phyloP scores from a whole-genome alignment of 1,284 basidiomycete genomes.

The Microbotryum scabiosae region DNA sequence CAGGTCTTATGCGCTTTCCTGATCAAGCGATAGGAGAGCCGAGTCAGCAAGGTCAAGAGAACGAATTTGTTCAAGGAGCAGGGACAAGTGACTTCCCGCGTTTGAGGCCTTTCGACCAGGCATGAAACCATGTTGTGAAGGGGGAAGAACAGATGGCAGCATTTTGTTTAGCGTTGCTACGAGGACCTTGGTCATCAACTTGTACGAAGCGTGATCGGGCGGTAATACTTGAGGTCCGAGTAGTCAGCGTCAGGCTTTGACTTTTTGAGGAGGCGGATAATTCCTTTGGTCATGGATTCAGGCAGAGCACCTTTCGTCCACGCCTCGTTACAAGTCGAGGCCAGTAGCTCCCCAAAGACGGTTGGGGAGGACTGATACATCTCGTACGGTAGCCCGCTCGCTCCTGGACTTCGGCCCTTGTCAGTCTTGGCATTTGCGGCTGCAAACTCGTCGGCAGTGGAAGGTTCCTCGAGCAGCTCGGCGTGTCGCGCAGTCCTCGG shows the following conservation, averaged over 20 bases:
- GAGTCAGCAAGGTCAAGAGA: not conserved
- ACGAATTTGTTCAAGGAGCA: not conserved
- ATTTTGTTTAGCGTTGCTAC: not conserved
- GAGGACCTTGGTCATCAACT: not conserved
- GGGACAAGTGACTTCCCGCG: not conserved
- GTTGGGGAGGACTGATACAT: too few relatives aligned
- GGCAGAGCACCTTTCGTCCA: too few relatives aligned
- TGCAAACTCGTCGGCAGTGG: too few relatives aligned
- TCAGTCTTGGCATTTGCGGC: too few relatives aligned
- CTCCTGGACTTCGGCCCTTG: too few relatives aligned
- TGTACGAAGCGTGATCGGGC: conserved; percentile 5
- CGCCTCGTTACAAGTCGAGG: too few relatives aligned
- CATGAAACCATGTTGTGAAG: conserved; percentile 1
- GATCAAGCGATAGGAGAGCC: conserved; percentile 1
- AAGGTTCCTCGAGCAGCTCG: too few relatives aligned
- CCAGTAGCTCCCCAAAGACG: too few relatives aligned
- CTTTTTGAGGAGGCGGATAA: conserved; percentile 4
- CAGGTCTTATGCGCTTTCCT: not conserved
- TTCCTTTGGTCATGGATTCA: too few relatives aligned
- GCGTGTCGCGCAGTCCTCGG: too few relatives aligned
- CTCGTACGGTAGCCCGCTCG: too few relatives aligned
- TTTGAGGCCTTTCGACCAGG: not conserved
- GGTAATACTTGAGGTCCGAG: not conserved
- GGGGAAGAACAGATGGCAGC: not conserved
- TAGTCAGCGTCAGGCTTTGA: not conserved